Base-by-base conservation (phyloP, 495 filamentous ascomycete genomes). In the Podospora pseudopauciseta region DNA sequence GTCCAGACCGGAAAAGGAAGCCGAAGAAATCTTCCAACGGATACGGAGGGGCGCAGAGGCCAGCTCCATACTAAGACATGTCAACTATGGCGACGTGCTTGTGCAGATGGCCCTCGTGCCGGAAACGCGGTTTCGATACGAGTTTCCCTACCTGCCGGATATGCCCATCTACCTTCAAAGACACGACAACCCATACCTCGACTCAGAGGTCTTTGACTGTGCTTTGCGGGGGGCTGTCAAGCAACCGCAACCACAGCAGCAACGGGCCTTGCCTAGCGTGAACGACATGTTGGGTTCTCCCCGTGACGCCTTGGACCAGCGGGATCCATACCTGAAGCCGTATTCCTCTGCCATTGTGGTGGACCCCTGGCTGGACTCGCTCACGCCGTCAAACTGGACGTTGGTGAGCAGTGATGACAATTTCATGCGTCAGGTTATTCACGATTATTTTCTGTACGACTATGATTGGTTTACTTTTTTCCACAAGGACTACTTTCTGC, bases 71-170 rank as follows among this genome's bases (percentile, higher is more conserved):
- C 53, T 81, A 18, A 76, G 76, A 11, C 76, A 81, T 56, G 75
- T 80, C 68, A 77, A 70, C 64, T 72, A 78, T 62, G 80, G 80
- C 7, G 76, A 81, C 68, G 67, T 78, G n/a, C 73, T 79, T 5
- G 71, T 80, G 4, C 77, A 82, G 65, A 71, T 80, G 7, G 72
- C 77, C 9, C 49, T 82, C 19, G 68, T 72, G 9, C 80, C 80
- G 9, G 79, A 82, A 67, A 66, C 77, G 34, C 70, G 77, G 1
- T 77, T 70, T 49, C 78, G 79, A 55, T 82, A 78, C 63, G 78
- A 79, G 66, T 82, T 82, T 60, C 80, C 80, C 7, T 81, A 79
- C 65, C 64, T 72, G 26, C 18, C 71, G 11, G 73, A 78, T 15
- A 82, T 82, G 79, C 80, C 80, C 3, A 67, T 68, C 1, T 77